Base-by-base conservation (phyloP, 805 yeast species). In the Saturnispora sekii region DNA sequence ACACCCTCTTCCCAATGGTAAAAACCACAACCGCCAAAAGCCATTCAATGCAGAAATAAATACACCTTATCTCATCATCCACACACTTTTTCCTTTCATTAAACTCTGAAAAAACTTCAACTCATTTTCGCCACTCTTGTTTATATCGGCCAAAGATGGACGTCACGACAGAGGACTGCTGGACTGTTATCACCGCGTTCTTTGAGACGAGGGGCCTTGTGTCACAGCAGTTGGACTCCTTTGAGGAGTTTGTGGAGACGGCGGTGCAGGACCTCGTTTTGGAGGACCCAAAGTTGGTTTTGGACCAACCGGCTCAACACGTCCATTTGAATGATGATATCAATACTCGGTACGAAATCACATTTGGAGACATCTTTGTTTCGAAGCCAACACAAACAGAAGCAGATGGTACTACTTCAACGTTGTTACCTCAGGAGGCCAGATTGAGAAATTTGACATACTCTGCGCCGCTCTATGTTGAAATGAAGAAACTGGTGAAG, bases 401-500 rank as follows among this genome's bases (percentile, higher is more conserved):
- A 69, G 96, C 97, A 14, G 99, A 93, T 68, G 99, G 99, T 70
- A 88, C 95, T n/a, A 90, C 97, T n/a, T 90, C 88, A 59, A 94
- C 95, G 11, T 79, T 93, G 81, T 85, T 85, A 61, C 98, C 99
- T 10, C 98, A 94, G 67, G 99, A 93, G 65, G 97, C 98, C 7
- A 77, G 99, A 57, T 73, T 93, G 52, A 81, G 99, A 68, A 93
- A 93, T 63, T 73, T 93, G 67, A 93, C 99, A 0, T 93, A 93
- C 63, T 86, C 97, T 4, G 86, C 97, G 30, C 97, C 97, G 33
- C 73, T 93, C 42, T 93, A 93, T 58, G 96, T 93, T 26, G 97
- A 93, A 61, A 90, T 93, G 84, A 79, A 84, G 57, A 93, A 93
- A 66, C 77, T 84, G 53, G 93, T 93, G 16, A 77, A 86, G 60